A percentile compares a stretch with the other conserved stretches of the same genome.
phyloP scores from a whole-genome alignment of 75 land plant species.

The Chamaecyparis obtusa region DNA sequence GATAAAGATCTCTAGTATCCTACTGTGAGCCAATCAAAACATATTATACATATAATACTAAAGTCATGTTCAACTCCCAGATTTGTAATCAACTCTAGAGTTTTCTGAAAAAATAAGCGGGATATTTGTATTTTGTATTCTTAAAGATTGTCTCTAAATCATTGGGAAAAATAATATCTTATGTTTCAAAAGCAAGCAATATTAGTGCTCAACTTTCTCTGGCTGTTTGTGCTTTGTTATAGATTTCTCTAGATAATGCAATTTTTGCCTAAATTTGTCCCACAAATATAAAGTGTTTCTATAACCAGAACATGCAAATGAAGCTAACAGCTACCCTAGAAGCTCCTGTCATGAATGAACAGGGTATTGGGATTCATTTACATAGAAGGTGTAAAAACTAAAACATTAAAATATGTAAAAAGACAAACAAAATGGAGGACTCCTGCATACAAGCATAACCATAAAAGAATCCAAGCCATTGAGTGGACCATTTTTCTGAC shows the following conservation, averaged over 20 bases:
- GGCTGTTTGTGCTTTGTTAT: neutral
- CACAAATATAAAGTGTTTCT: neutral
- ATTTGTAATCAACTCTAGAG: neutral
- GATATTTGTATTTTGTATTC: neutral
- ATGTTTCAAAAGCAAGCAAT: neutral
- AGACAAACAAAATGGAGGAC: too few relatives aligned
- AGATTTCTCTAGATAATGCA: neutral
- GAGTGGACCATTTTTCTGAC: neutral
- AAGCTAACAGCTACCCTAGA: neutral
- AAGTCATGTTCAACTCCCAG: neutral
- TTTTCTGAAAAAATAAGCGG: neutral
- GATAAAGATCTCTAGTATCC: neutral
- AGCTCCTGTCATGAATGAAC: neutral
- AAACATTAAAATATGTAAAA: neutral
- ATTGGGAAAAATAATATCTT: neutral
- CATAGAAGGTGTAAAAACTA: neutral
- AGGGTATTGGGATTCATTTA: neutral
- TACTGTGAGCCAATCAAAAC: neutral
- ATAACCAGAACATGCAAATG: neutral
- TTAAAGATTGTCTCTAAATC: neutral
- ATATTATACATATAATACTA: neutral
- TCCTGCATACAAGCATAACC: neutral
- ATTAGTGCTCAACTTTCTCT: neutral
- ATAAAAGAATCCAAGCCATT: slow-evolving; percentile 3
- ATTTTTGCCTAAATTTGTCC: neutral